Evolutionary conservation across 2,329 filamentous ascomycete species (phyloP).

Genomic region (Colletotrichum godetiae): DNA sequence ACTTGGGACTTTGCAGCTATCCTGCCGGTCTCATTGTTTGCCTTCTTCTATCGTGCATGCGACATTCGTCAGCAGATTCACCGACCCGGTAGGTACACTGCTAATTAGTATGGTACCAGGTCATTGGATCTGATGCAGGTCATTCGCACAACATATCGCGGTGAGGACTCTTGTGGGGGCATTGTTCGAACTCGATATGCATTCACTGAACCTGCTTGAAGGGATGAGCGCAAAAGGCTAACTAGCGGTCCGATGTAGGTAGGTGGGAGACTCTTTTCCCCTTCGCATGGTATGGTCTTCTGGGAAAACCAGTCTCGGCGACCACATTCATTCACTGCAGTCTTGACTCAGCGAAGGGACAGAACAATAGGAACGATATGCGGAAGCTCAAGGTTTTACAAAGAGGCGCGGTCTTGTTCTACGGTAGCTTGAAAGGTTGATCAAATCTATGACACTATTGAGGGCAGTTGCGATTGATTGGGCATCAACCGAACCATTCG

Average conservation of each 20-base stretch:
- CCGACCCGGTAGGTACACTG: too few species aligned
- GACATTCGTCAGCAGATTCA: background rate
- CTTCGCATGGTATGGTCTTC: background rate
- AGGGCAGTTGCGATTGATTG: too few species aligned
- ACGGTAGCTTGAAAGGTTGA: too few species aligned
- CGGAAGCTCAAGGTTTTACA: background rate
- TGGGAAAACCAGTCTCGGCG: background rate
- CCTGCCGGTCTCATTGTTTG: background rate
- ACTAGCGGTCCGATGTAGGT: background rate
- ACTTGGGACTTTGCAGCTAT: background rate
- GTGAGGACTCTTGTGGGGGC: background rate
- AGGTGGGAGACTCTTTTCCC: background rate
- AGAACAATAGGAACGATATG: background rate
- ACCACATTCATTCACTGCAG: background rate
- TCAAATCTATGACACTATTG: too few species aligned
- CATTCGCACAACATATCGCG: background rate
- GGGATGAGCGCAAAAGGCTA: background rate
- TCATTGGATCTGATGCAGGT: background rate
- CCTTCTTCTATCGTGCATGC: background rate
- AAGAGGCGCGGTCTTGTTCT: background rate
- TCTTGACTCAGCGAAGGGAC: background rate
- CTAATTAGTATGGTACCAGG: background rate
- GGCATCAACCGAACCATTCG: too few species aligned
- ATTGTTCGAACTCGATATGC: too few species aligned
- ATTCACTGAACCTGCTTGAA: too few species aligned